Percentiles rank a stretch among this genome's conserved stretches.
phyloP scores from a whole-genome alignment of 805 yeast species.

The Maudiozyma saulgeensis region DNA sequence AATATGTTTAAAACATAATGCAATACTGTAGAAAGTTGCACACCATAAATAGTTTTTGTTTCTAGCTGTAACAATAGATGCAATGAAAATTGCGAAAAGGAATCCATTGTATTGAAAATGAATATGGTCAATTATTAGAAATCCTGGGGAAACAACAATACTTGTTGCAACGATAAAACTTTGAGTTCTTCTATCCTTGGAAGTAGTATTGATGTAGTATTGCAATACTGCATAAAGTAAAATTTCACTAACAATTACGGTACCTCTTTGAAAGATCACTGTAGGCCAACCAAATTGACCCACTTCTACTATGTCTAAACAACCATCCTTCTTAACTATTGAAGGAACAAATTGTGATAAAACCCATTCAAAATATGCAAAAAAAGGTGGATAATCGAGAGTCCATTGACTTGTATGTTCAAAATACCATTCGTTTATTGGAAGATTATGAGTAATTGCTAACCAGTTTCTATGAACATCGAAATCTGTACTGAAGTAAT shows the following conservation, averaged over 20 bases:
- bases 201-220: constrained; percentile 50
- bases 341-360: constrained; percentile 63
- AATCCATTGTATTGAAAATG: constrained; percentile 97
- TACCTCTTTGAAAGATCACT: constrained; percentile 64
- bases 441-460: constrained; percentile 73
- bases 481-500: constrained; percentile 90
- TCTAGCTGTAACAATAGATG: constrained; percentile 64
- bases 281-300: constrained; percentile 76
- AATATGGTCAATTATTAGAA: constrained; percentile 84
- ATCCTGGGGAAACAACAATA: constrained; percentile 78
- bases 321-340: constrained; percentile 59
- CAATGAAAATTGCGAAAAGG: constrained; percentile 73
- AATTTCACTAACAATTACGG: constrained; percentile 72
- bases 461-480: constrained; percentile 98
- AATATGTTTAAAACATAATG: constrained; percentile 90
- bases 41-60: constrained; percentile 46
- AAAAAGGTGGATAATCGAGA: constrained; percentile 93
- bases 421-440: constrained; percentile 71
- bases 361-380: constrained; percentile 88
- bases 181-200: constrained; percentile 30
- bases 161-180: constrained; percentile 74
- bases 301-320: constrained; percentile 54
- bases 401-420: constrained; percentile 85
- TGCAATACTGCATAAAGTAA: constrained; percentile 63
- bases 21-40: constrained; percentile 60